A percentile compares a stretch with the other conserved stretches of the same genome.
phyloP scores from a whole-genome alignment of 75 land plant genomes.

The Selaginella moellendorffii region DNA sequence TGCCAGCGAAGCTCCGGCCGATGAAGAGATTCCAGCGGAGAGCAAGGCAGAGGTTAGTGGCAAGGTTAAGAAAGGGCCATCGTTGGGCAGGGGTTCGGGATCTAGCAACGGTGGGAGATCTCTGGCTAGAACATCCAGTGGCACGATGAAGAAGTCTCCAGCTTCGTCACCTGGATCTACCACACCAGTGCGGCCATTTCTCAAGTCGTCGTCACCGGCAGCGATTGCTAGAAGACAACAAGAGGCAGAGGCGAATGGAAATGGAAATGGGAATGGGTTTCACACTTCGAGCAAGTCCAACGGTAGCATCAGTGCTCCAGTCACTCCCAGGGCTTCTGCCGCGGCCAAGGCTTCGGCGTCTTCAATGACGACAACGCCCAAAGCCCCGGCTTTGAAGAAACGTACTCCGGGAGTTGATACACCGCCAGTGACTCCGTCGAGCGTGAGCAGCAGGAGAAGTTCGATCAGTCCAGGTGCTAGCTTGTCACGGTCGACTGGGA shows the following conservation, averaged over 20 bases:
- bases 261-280: constrained; percentile 8
- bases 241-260: background rate
- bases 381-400: constrained; percentile 4
- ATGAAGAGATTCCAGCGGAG: background rate
- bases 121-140: no score
- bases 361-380: constrained; percentile 2
- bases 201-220: constrained; percentile 15
- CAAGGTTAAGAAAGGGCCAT: background rate
- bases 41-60: background rate
- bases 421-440: background rate
- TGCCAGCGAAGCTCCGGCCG: constrained; percentile 2
- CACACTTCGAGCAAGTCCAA: background rate
- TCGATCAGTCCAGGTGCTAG: background rate
- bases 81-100: background rate
- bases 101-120: background rate
- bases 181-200: constrained; percentile 3
- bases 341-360: background rate
- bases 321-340: background rate
- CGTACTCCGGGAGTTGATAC: background rate
- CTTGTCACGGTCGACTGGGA: background rate
- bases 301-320: background rate
- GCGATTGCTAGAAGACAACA: constrained; percentile 16
- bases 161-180: background rate
- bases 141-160: background rate
- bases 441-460: background rate